Evolutionary conservation across 148 eudicot genomes (phyloP).

Genomic region (Spergularia marina): DNA sequence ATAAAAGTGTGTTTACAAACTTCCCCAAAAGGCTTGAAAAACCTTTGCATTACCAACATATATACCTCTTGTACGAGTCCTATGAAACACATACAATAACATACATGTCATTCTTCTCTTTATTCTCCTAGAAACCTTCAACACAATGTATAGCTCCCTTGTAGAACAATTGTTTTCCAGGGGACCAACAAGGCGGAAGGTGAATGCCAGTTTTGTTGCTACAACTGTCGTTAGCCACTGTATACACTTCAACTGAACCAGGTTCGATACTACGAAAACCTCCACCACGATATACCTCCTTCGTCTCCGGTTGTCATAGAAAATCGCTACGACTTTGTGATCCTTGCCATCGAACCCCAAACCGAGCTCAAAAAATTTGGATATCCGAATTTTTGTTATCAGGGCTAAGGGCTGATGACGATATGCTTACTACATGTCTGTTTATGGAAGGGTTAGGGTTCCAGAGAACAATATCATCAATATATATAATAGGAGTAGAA

Average conservation of each 20-base stretch:
- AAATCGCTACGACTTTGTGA: constrained; percentile 14
- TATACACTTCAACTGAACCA: constrained; percentile 15
- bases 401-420: not conserved
- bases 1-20: no score
- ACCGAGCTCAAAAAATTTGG: no score
- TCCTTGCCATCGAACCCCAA: constrained; percentile 14
- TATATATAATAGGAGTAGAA: no score
- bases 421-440: not conserved
- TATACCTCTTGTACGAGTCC: no score
- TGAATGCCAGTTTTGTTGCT: not conserved
- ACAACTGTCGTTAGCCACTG: constrained; percentile 12
- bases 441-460: constrained; percentile 17
- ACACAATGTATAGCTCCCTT: constrained; percentile 21
- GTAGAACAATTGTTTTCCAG: not conserved
- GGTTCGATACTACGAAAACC: not conserved
- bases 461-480: not conserved
- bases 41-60: no score
- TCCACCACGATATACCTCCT: not conserved
- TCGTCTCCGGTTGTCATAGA: not conserved
- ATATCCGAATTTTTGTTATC: no score
- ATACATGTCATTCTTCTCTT: no score
- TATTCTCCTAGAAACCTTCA: no score
- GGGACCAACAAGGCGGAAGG: constrained; percentile 19
- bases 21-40: no score
- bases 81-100: no score